These are phyloP conservation scores for Halenospora varia DNA, from an alignment of 495 filamentous ascomycete species.

Conservation along the genomic window DNA sequence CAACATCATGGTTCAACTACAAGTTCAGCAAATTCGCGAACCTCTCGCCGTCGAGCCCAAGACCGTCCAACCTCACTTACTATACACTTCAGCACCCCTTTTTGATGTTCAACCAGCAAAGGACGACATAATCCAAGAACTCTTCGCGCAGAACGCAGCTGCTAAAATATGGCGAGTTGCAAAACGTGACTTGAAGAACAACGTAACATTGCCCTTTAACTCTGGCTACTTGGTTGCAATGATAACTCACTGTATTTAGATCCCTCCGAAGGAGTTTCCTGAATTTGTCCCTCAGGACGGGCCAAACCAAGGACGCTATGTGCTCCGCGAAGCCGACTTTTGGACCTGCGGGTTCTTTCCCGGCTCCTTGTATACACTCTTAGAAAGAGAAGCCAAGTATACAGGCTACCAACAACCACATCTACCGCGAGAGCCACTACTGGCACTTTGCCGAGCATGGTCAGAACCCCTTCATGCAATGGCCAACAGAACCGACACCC, in stretches of 20 bases:
- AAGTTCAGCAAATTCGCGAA: no score
- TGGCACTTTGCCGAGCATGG: slow-evolving; percentile 35
- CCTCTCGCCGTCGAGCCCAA: no score
- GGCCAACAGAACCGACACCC: slow-evolving; percentile 32
- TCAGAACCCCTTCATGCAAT: slow-evolving; percentile 31
- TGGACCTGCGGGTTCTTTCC: slow-evolving; percentile 43
- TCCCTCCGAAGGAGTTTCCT: slow-evolving; percentile 22
- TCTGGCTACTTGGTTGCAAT: not conserved
- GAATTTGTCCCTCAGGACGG: slow-evolving; percentile 26
- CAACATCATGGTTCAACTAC: no score
- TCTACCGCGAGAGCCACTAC: slow-evolving; percentile 8
- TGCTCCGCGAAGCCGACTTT: slow-evolving; percentile 13
- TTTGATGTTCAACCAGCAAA: no score
- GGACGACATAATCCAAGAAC: no score
- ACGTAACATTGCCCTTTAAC: not conserved
- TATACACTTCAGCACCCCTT: no score
- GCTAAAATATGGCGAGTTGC: not conserved
- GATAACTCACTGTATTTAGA: not conserved
- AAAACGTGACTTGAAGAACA: no score
- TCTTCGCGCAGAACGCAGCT: not conserved
- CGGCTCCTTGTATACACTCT: slow-evolving; percentile 32
- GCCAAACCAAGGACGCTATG: slow-evolving; percentile 2
- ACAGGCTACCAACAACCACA: not conserved
- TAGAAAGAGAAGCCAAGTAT: slow-evolving; percentile 20
- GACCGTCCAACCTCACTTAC: no score